Evolutionary conservation across 73 alveolate genomes (phyloP).

Genomic region (Uronychia binucleata): DNA sequence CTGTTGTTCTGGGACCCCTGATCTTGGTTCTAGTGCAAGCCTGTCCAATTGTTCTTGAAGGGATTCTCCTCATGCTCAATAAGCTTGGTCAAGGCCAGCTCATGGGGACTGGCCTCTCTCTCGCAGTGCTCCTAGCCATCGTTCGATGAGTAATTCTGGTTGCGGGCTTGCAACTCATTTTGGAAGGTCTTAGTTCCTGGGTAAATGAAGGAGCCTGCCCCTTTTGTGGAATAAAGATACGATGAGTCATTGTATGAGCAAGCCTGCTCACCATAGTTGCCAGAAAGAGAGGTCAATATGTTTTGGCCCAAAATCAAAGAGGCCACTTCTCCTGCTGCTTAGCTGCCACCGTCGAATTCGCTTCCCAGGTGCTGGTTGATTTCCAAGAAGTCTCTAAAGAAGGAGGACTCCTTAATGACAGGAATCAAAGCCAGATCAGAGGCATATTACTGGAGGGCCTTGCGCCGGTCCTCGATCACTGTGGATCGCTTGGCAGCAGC

Average conservation of each 20-base stretch:
- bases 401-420: constrained; percentile 35
- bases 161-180: neutral
- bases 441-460: constrained; percentile 16
- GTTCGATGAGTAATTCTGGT: too few species aligned
- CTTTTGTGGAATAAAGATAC: neutral
- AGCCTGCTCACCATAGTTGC: neutral
- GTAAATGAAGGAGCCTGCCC: neutral
- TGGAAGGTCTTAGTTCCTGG: neutral
- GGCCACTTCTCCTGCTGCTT: neutral
- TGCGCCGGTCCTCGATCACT: constrained; percentile 50
- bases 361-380: constrained; percentile 1
- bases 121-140: neutral
- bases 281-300: too few species aligned
- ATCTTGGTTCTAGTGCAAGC: neutral
- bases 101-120: neutral
- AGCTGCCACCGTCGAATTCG: neutral
- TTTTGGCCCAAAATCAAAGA: neutral
- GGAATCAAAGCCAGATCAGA: constrained; percentile 52
- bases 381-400: constrained; percentile 33
- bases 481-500: constrained; percentile 7
- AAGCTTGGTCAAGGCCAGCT: neutral
- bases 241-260: neutral
- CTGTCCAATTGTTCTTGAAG: neutral
- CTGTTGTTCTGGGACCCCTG: neutral
- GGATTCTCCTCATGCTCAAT: neutral